These are phyloP conservation scores for Macrolepiota dolichaula DNA, from an alignment of 768 basidiomycete genomes.

Conservation along the genomic window DNA sequence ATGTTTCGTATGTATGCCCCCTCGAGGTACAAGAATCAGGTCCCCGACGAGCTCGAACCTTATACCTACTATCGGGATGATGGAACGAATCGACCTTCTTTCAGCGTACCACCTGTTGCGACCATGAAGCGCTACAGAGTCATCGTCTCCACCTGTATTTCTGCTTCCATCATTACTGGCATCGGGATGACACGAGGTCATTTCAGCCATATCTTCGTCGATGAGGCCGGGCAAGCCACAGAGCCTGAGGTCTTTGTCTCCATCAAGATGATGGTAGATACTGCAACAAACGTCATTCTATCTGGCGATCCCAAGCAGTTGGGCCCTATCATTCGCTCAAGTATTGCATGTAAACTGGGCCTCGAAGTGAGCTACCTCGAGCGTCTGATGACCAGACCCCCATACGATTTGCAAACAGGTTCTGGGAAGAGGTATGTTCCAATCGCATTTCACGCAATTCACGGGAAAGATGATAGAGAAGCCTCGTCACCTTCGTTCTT, in stretches of 20 bases:
- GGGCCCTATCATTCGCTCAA: slow-evolving; percentile 63
- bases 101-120: slow-evolving; percentile 35
- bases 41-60: slow-evolving; percentile 39
- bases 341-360: slow-evolving; percentile 52
- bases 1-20: slow-evolving; percentile 58
- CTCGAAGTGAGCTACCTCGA: slow-evolving; percentile 61
- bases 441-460: slow-evolving; percentile 56
- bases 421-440: slow-evolving; percentile 42
- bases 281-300: slow-evolving; percentile 53
- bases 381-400: slow-evolving; percentile 39
- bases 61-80: slow-evolving; percentile 31
- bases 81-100: slow-evolving; percentile 22
- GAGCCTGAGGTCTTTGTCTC: slow-evolving; percentile 65
- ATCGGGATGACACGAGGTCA: slow-evolving; percentile 60
- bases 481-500: slow-evolving; percentile 69
- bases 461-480: slow-evolving; percentile 65
- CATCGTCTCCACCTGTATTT: slow-evolving; percentile 64
- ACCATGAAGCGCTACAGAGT: slow-evolving; percentile 43
- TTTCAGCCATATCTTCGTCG: slow-evolving; percentile 66
- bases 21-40: slow-evolving; percentile 38
- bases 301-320: slow-evolving; percentile 73
- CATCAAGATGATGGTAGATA: slow-evolving; percentile 56
- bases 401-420: slow-evolving; percentile 15
- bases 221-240: slow-evolving; percentile 72
- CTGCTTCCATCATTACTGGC: slow-evolving; percentile 51